phyloP scores from a whole-genome alignment of 1,139 yeast species.

The Blastobotrys ciferrii region DNA sequence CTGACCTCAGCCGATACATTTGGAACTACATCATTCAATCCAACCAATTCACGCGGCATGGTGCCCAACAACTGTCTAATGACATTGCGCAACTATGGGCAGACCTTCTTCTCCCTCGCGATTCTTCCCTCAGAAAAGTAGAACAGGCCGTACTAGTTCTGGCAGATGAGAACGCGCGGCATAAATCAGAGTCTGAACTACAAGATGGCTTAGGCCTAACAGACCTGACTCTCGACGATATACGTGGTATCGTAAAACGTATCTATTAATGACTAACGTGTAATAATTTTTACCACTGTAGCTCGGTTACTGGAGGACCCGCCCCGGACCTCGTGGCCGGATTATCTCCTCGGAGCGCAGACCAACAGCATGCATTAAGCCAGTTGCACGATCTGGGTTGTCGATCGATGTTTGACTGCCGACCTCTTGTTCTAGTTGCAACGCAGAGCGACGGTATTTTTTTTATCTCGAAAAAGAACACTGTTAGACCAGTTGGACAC shows the following conservation, averaged over 20 bases:
- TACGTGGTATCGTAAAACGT: conserved; percentile 18
- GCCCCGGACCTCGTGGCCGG: too few relatives aligned
- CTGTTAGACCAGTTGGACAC: too few relatives aligned
- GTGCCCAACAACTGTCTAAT: conserved; percentile 53
- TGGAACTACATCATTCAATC: conserved; percentile 61
- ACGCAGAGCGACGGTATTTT: too few relatives aligned
- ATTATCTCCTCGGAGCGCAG: too few relatives aligned
- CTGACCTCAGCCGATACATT: conserved; percentile 49
- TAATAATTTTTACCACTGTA: too few relatives aligned
- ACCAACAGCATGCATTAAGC: too few relatives aligned
- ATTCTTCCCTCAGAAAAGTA: conserved; percentile 27
- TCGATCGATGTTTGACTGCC: too few relatives aligned
- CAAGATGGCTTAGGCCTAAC: conserved; percentile 14
- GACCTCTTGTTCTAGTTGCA: too few relatives aligned
- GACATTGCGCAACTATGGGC: conserved; percentile 54
- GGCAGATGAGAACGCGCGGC: conserved; percentile 18
- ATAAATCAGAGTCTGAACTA: conserved; percentile 4
- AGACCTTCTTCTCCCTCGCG: conserved; percentile 30
- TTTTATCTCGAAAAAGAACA: too few relatives aligned
- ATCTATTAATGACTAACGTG: conserved; percentile 7
- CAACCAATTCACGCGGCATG: conserved; percentile 56
- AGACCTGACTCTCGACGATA: conserved; percentile 20
- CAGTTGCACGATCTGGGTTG: too few relatives aligned
- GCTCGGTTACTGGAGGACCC: too few relatives aligned
- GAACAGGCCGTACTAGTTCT: conserved; percentile 25